Percentiles rank a stretch among this genome's conserved stretches.
Conservation (phyloP, 306 rosid species). For the Cotoneaster glaucophyllus region DNA sequence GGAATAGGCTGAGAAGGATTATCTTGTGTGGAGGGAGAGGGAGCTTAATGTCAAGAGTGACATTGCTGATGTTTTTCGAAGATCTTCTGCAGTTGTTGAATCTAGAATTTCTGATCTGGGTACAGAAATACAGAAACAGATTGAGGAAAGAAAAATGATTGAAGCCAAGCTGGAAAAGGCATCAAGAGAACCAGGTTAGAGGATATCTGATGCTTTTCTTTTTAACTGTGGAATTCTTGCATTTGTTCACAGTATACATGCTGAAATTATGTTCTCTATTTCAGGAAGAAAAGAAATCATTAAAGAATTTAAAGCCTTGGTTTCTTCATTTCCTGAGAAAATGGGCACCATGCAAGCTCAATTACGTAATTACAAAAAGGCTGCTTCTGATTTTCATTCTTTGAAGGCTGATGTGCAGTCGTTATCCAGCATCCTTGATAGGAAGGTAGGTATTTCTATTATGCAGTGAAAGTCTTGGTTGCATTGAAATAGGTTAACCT, state of each 20-base stretch:
- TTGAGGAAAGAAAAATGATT: conserved; percentile 48
- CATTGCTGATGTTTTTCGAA: conserved; percentile 58
- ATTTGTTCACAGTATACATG: neutral
- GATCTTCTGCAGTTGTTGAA: conserved; percentile 58
- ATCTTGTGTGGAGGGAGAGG: conserved; percentile 76
- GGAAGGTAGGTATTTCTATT: conserved; percentile 58
- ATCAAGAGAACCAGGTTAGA: conserved; percentile 71
- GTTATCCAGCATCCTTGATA: conserved; percentile 60
- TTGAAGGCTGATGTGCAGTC: conserved; percentile 80
- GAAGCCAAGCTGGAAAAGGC: conserved; percentile 69
- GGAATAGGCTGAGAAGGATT: conserved; percentile 87
- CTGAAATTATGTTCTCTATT: conserved; percentile 20
- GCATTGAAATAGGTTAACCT: conserved; percentile 13
- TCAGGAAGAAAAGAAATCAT: conserved; percentile 87
- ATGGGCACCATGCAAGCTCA: conserved; percentile 89
- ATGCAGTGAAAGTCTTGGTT: conserved; percentile 10
- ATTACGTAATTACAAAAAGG: conserved; percentile 69
- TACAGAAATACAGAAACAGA: conserved; percentile 55
- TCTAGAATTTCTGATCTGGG: conserved; percentile 54
- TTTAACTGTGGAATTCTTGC: neutral
- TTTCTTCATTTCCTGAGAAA: conserved; percentile 90
- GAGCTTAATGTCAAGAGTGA: conserved; percentile 77
- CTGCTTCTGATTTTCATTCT: conserved; percentile 81
- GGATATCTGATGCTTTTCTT: neutral
- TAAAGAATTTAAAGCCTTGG: conserved; percentile 72